Evolutionary conservation across 2,329 filamentous ascomycete species (phyloP).

Genomic region (Cordyceps sp.): DNA sequence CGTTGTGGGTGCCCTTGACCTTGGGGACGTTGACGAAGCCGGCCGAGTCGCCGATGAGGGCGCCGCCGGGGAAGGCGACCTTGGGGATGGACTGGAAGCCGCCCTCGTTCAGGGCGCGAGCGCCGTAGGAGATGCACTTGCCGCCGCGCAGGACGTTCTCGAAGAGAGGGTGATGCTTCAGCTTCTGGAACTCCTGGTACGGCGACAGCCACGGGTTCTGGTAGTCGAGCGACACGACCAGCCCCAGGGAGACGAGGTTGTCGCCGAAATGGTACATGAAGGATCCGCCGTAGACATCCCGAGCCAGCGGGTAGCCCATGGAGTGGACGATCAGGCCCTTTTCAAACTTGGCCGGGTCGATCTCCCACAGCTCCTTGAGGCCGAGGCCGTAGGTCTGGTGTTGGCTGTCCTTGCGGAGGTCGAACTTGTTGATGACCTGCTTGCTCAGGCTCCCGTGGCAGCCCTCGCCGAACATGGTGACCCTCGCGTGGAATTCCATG

Average conservation of each 20-base stretch:
- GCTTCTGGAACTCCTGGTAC: constrained; percentile 92
- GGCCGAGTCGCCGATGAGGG: constrained; percentile 87
- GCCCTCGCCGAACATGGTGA: constrained; percentile 85
- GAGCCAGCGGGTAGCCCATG: constrained; percentile 79
- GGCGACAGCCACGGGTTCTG: constrained; percentile 92
- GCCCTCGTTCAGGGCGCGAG: constrained; percentile 79
- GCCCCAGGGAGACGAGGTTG: constrained; percentile 80
- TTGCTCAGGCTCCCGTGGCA: constrained; percentile 94
- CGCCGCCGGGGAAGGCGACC: constrained; percentile 88
- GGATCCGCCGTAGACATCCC: constrained; percentile 87
- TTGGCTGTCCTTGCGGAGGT: constrained; percentile 74
- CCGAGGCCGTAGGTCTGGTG: constrained; percentile 92
- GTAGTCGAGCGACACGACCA: constrained; percentile 91
- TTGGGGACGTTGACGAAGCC: constrained; percentile 97
- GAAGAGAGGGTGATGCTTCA: constrained; percentile 96
- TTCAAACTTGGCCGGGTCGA: constrained; percentile 81
- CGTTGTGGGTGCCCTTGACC: constrained; percentile 95
- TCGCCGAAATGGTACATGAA: constrained; percentile 99
- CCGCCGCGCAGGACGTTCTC: constrained; percentile 76
- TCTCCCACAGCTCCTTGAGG: constrained; percentile 94
- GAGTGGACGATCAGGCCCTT: constrained; percentile 76
- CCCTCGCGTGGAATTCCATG: constrained; percentile 92
- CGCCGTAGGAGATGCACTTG: constrained; percentile 94
- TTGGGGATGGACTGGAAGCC: constrained; percentile 97
- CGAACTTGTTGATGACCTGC: constrained; percentile 87